Conservation (phyloP, 768 basidiomycete genomes). For the Dacryopinax spathularia region DNA sequence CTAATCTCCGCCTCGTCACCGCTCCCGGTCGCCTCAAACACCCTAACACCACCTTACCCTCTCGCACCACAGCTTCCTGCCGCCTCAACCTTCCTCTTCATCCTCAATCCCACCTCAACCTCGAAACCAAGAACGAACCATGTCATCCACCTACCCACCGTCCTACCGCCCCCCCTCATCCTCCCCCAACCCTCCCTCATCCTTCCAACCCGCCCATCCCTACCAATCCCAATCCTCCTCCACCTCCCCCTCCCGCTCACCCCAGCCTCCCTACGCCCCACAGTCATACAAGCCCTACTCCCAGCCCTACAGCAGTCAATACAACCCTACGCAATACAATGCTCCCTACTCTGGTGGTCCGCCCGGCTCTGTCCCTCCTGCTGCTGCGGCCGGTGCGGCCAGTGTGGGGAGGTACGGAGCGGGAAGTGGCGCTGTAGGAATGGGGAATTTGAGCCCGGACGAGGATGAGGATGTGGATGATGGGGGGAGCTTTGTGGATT, state of each 20-base stretch:
- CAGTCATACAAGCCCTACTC: background rate
- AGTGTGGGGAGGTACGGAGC: too few relatives aligned
- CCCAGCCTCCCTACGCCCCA: background rate
- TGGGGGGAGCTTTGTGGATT: constrained; percentile 9
- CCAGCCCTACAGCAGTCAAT: background rate
- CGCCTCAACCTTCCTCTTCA: too few relatives aligned
- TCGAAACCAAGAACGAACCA: too few relatives aligned
- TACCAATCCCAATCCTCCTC: background rate
- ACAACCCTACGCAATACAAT: background rate
- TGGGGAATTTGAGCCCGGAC: background rate
- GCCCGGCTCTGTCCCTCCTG: background rate
- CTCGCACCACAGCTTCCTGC: too few relatives aligned
- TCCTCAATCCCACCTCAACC: too few relatives aligned
- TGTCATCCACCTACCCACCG: background rate
- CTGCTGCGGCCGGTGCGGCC: too few relatives aligned
- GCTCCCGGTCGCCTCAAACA: too few relatives aligned
- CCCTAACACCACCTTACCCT: too few relatives aligned
- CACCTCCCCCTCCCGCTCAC: too few relatives aligned
- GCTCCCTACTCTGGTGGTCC: background rate
- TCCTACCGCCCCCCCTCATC: background rate
- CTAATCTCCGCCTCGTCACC: too few relatives aligned
- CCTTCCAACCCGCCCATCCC: background rate
- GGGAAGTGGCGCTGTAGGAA: too few relatives aligned
- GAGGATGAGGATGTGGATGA: background rate
- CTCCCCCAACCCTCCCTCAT: background rate